These are phyloP conservation scores for Brassica hybrid DNA, from an alignment of 441 rosid genomes.

Conservation along the genomic window DNA sequence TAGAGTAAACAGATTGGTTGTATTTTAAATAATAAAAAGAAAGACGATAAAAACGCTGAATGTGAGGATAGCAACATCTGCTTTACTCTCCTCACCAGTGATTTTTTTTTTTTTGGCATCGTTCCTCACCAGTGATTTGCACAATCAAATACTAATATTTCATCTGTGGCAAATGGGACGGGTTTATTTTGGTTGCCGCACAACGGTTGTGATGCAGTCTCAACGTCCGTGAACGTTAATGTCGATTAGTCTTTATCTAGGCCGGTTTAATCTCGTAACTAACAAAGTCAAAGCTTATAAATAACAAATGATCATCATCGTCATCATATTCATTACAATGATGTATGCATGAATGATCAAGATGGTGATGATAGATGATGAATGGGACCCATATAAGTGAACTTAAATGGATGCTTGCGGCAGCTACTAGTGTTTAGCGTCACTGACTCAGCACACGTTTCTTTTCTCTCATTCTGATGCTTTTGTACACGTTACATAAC, in stretches of 20 bases:
- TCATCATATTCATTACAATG: conserved; percentile 18
- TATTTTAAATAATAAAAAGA: not conserved
- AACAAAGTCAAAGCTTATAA: conserved; percentile 3
- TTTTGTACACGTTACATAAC: conserved; percentile 7
- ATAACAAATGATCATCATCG: conserved; percentile 22
- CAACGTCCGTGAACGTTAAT: conserved; percentile 3
- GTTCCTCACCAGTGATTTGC: conserved; percentile 2
- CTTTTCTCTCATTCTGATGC: conserved; percentile 20
- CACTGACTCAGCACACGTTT: conserved; percentile 31
- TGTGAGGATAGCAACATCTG: conserved; percentile 36
- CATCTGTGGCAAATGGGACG: not conserved
- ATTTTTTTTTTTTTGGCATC: not conserved
- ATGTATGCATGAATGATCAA: conserved; percentile 25
- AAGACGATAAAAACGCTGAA: conserved; percentile 22
- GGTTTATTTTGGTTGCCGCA: conserved; percentile 7
- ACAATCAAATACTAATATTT: not conserved
- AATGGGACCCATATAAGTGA: conserved; percentile 18
- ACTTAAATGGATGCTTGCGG: conserved; percentile 16
- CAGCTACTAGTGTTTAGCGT: conserved; percentile 24
- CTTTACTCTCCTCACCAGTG: conserved; percentile 20
- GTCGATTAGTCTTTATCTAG: conserved; percentile 1
- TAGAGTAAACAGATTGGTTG: conserved; percentile 29
- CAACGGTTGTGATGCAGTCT: not conserved
- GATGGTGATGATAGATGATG: not conserved
- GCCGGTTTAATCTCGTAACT: conserved; percentile 13